A percentile compares a stretch with the other conserved stretches of the same genome.
These are phyloP conservation scores for Metschnikowia noctiluminum DNA, from an alignment of 805 yeast species.

Conservation along the genomic window DNA sequence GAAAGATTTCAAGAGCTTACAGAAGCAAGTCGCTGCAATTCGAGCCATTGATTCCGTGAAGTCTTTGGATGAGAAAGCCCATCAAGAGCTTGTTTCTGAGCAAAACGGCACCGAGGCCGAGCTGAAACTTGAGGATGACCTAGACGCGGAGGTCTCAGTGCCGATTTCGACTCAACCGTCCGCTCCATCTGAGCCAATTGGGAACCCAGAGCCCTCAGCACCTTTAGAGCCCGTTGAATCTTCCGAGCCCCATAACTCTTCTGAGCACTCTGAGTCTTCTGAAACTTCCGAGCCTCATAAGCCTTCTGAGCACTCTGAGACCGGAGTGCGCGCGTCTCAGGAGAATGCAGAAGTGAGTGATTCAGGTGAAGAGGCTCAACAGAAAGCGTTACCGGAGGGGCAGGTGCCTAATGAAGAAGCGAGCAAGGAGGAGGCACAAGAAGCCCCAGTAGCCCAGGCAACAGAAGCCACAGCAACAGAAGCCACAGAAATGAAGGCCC, in stretches of 20 bases:
- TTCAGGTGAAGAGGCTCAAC: no score
- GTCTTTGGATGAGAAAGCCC: not conserved
- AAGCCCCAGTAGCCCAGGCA: not conserved
- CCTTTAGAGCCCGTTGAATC: not conserved
- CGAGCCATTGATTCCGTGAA: slow-evolving; percentile 6
- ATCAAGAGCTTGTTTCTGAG: not conserved
- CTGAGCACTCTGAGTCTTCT: no score
- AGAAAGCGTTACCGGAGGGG: no score
- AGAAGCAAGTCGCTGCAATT: slow-evolving; percentile 11
- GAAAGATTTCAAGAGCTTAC: slow-evolving; percentile 15
- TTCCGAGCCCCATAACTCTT: no score
- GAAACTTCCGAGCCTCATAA: no score
- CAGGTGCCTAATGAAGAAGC: no score
- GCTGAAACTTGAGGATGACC: not conserved
- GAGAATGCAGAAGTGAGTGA: no score
- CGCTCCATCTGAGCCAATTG: not conserved
- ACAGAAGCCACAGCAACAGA: not conserved
- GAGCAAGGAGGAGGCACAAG: not conserved
- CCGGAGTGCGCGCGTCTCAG: no score
- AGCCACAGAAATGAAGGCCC: not conserved
- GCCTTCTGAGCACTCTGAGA: no score
- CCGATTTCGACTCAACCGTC: not conserved
- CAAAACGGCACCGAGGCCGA: slow-evolving; percentile 15
- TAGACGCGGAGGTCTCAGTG: slow-evolving; percentile 3
- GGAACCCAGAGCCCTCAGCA: not conserved